Base-by-base conservation (phyloP, 352 stramenopile species). In the Pythium brassicae region DNA sequence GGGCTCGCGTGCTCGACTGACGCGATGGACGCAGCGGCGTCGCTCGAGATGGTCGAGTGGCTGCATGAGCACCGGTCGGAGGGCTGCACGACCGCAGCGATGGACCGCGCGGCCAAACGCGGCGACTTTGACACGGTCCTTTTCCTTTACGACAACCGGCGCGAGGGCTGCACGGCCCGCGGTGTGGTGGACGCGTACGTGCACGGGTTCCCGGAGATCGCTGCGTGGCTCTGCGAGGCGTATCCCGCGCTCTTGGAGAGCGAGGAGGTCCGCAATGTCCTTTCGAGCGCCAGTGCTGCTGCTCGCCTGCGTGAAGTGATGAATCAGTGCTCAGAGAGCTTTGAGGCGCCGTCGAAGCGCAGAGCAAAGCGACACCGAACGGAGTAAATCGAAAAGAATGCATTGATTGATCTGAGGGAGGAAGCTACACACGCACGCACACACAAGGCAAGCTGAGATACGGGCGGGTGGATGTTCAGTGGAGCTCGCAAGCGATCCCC, bases 401-500 rank as follows among this genome's bases (percentile, higher is more conserved):
- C 23, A 47, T 47, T 47, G 42, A 47, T 27, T 22, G 40, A 25
- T 20, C 7, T 25, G 17, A 11, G 9, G 32, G 32, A 10, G 22
- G 6, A 45, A 43, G 37, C 15, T 43, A 43, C 17, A 58, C n/a
- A 50, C 48, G 43, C 46, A 54, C n/a, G n/a, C n/a, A n/a, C n/a
- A n/a, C n/a, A n/a, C n/a, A n/a, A 4, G 2, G 6, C 51, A n/a
- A 57, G 20, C 27, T 27, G 40, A 23, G 58, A 12, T 7, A 11
- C 5, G 32, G 32, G 39, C 54, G 20, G 35, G 50, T 68, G 54
- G 55, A 54, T 67, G 67, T 70, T 62, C 69, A 79, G 72, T 83
- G 72, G 46, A 37, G 66, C 49, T 68, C 49, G 61, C 55, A 55
- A 52, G 56, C 55, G 51, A 55, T 55, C 60, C 14, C 58, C 29